These are phyloP conservation scores for Blastocystis sp. DNA, from an alignment of 352 stramenopile species.

Conservation along the genomic window DNA sequence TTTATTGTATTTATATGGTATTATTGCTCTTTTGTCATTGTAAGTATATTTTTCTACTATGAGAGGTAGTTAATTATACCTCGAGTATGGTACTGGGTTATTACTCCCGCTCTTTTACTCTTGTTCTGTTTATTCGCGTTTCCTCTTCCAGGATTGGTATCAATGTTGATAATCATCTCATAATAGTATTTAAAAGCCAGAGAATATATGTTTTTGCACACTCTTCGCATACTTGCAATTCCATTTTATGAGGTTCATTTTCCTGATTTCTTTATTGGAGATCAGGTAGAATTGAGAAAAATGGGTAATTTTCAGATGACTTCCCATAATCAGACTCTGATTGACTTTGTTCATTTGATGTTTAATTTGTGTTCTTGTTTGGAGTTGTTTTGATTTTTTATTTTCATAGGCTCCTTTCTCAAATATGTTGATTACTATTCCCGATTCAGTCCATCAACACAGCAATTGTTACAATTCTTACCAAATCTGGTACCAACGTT, in stretches of 20 bases:
- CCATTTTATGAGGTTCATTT: conserved; percentile 58
- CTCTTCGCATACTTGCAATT: conserved; percentile 2
- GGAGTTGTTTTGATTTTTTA: neutral
- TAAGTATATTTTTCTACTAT: neutral
- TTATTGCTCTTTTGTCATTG: neutral
- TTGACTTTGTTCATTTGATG: conserved; percentile 38
- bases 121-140: conserved; percentile 11
- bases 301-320: conserved; percentile 4
- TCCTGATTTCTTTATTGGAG: conserved; percentile 59
- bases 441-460: neutral
- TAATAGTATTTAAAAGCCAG: neutral
- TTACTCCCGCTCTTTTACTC: conserved; percentile 6
- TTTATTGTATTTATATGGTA: conserved; percentile 58
- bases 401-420: conserved; percentile 11
- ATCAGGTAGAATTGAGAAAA: neutral
- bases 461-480: neutral
- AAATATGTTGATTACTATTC: neutral
- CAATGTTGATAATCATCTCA: neutral
- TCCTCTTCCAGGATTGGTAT: conserved; percentile 5
- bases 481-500: conserved; percentile 20
- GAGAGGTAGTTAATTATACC: neutral
- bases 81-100: neutral
- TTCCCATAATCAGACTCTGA: conserved; percentile 52
- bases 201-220: conserved; percentile 14
- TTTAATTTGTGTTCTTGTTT: conserved; percentile 25